A percentile compares a stretch with the other conserved stretches of the same genome.
phyloP scores from a whole-genome alignment of 75 land plant species.

The Ceratopteris richardii region DNA sequence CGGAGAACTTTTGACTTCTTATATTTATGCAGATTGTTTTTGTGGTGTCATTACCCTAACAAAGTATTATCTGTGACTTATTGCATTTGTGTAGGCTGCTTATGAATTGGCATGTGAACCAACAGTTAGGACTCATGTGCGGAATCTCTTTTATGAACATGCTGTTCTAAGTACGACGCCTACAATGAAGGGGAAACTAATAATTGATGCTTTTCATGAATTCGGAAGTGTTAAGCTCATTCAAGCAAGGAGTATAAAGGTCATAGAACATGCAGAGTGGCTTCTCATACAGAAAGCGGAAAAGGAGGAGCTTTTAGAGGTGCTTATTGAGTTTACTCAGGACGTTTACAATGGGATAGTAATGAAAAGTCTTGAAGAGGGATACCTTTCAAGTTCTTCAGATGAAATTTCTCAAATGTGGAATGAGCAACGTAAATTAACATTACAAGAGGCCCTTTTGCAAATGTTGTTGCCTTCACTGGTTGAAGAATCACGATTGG shows the following conservation, averaged over 20 bases:
- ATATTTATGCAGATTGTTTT: background rate
- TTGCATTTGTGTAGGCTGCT: constrained; percentile 50
- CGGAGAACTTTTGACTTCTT: background rate
- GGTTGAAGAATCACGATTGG: constrained; percentile 70
- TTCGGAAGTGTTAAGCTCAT: constrained; percentile 78
- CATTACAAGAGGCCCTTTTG: constrained; percentile 55
- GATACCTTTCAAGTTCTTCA: constrained; percentile 74
- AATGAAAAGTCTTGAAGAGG: constrained; percentile 42
- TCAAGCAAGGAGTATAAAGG: constrained; percentile 52
- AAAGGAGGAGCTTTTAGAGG: constrained; percentile 89
- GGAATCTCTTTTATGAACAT: constrained; percentile 48
- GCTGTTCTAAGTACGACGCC: constrained; percentile 76
- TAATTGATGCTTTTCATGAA: constrained; percentile 78
- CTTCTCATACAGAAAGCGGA: constrained; percentile 93
- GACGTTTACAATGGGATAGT: constrained; percentile 29
- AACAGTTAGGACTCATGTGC: constrained; percentile 63
- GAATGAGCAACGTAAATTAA: constrained; percentile 85
- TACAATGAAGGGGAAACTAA: constrained; percentile 61
- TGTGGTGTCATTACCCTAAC: constrained; percentile 1
- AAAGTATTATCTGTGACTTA: background rate
- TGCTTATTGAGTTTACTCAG: constrained; percentile 61
- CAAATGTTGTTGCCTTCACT: constrained; percentile 64
- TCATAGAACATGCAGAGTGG: constrained; percentile 81
- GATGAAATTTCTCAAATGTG: constrained; percentile 74
- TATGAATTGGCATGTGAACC: constrained; percentile 93